Conservation (phyloP, 805 yeast genomes). For the Pachysolen tannophilus region DNA sequence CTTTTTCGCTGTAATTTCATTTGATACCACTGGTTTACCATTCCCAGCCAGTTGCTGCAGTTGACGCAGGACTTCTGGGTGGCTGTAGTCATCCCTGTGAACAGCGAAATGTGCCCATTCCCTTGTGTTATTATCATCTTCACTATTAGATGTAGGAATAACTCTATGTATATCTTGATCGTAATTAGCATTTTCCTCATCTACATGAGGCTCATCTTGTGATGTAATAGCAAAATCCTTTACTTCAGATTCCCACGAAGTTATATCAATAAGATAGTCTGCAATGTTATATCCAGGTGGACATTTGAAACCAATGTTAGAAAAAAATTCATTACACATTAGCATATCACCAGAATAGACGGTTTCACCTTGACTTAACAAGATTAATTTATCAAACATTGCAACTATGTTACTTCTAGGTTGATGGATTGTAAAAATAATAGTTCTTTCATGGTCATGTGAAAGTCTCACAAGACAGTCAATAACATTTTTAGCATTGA, state of each 20-base stretch:
- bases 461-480: constrained; percentile 80
- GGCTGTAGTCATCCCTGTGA: constrained; percentile 63
- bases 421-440: constrained; percentile 91
- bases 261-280: constrained; percentile 85
- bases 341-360: constrained; percentile 84
- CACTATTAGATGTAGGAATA: constrained; percentile 14
- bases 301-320: constrained; percentile 67
- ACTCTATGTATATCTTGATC: constrained; percentile 23
- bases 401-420: constrained; percentile 95
- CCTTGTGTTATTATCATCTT: constrained; percentile 50
- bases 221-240: constrained; percentile 24
- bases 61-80: constrained; percentile 13
- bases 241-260: no score
- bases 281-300: constrained; percentile 92
- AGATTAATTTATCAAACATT: constrained; percentile 71
- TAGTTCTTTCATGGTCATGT: constrained; percentile 73
- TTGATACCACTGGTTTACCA: constrained; percentile 11
- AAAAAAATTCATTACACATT: constrained; percentile 68
- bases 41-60: no score
- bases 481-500: constrained; percentile 85
- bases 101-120: constrained; percentile 86
- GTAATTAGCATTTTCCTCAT: constrained; percentile 12
- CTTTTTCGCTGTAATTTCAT: constrained; percentile 1
- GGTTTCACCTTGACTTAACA: constrained; percentile 78
- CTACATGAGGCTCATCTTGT: constrained; percentile 4